A percentile compares a stretch with the other conserved stretches of the same genome.
Evolutionary conservation across 1,139 yeast species (phyloP).

Genomic region (Arxiozyma heterogenica): DNA sequence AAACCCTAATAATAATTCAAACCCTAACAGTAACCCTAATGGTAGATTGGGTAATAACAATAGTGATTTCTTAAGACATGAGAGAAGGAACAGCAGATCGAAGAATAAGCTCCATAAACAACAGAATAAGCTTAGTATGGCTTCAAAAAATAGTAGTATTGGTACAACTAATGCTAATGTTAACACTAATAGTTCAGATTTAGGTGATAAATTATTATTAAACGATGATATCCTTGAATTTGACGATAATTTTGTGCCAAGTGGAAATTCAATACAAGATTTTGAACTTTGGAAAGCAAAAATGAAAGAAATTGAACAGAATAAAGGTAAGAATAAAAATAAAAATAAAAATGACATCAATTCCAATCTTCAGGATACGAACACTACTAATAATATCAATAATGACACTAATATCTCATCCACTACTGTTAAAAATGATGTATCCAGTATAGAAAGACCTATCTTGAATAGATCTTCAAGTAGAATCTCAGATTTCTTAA

Average conservation of each 20-base stretch:
- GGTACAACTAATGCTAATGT: constrained; percentile 12
- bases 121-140: background rate
- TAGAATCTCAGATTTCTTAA: constrained; percentile 27
- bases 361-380: background rate
- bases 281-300: constrained; percentile 65
- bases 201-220: background rate
- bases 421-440: background rate
- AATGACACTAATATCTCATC: background rate
- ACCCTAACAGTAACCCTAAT: background rate
- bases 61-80: background rate
- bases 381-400: background rate
- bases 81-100: constrained; percentile 1
- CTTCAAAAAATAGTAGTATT: constrained; percentile 8
- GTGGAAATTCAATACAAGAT: constrained; percentile 53
- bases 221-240: constrained; percentile 17
- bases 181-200: background rate
- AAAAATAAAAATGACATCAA: background rate
- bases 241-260: constrained; percentile 29
- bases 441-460: constrained; percentile 5
- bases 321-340: constrained; percentile 28
- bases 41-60: background rate
- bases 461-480: constrained; percentile 13
- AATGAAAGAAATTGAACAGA: constrained; percentile 50
- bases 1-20: too few relatives aligned
- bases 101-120: background rate